Percentiles rank a stretch among this genome's conserved stretches.
phyloP scores from a whole-genome alignment of 306 rosid species.

The Cucurbita maxima region DNA sequence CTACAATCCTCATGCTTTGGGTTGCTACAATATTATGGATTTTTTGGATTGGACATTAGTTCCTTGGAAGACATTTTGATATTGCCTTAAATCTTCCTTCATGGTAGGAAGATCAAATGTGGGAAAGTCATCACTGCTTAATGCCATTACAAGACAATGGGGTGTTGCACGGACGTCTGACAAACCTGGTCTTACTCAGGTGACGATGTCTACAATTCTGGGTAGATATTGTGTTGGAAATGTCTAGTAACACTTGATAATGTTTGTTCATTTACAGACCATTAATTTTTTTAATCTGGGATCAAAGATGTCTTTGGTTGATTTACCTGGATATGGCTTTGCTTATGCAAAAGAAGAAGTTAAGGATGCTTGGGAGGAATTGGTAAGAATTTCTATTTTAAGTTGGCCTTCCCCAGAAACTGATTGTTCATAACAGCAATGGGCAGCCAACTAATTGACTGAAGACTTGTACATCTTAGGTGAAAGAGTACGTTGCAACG shows the following conservation, averaged over 20 bases:
- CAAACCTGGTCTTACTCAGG: slow-evolving; percentile 97
- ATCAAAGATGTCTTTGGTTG: slow-evolving; percentile 63
- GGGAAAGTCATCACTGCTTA: slow-evolving; percentile 89
- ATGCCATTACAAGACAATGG: slow-evolving; percentile 92
- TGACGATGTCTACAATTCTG: not conserved
- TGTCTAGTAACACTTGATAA: slow-evolving; percentile 4
- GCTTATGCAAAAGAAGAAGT: slow-evolving; percentile 96
- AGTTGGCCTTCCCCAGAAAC: slow-evolving; percentile 1
- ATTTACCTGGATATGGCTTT: slow-evolving; percentile 97
- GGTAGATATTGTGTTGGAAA: not conserved
- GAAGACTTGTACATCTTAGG: slow-evolving; percentile 21
- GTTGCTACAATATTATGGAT: not conserved
- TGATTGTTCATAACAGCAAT: not conserved
- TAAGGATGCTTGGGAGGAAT: slow-evolving; percentile 93
- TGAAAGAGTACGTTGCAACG: slow-evolving; percentile 81
- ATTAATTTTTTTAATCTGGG: slow-evolving; percentile 76
- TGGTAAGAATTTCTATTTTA: slow-evolving; percentile 41
- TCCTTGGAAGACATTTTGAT: not conserved
- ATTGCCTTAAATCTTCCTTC: not conserved
- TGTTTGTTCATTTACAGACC: slow-evolving; percentile 37
- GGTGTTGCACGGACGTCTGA: slow-evolving; percentile 84
- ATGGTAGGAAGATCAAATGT: slow-evolving; percentile 84
- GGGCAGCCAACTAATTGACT: not conserved
- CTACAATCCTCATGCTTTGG: not conserved
- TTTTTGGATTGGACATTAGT: not conserved